Evolutionary conservation across 805 yeast genomes (phyloP), one percentile per base, ranked within the genome.

Genomic region (Candida loeiensis): DNA sequence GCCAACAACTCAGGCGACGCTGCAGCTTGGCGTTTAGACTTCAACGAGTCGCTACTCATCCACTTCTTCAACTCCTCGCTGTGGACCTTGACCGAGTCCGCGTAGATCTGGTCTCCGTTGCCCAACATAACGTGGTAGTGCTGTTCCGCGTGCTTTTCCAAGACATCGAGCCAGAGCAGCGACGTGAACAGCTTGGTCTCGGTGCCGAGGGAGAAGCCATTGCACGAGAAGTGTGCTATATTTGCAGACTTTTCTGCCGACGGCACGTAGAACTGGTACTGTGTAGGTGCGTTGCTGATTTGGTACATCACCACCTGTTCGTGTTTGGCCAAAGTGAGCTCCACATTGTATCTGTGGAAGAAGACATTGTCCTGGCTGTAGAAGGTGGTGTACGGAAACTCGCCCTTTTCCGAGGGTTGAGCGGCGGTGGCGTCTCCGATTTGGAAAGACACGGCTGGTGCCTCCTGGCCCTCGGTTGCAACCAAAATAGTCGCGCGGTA

Each of bases 101-200:
- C 80, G 59, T 91, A 91, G 37, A 91, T 74, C 64, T 91, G 99
- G 63, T 91, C 99, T 22, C 99, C 99, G 38, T 98, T 98, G 20
- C 98, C 98, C 20, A 93, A 68, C 95, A 91, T 90, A 4, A 88
- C 97, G 59, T 91, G 96, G 62, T 87, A 87, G 28, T 71, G 66
- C 5, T 59, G 50, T 4, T 18, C 21, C 13, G 66, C 59, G 55
- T 91, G 96, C 44, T 78, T 77, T 19, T 73, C 67, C 50, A 90
- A 52, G 3, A 91, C 95, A 55, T 93, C 97, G 28, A 67, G 71
- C 98, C 98, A 91, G 47, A 93, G 61, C 2, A 86, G 81, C 6
- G 90, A 86, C 44, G 80, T 77, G 63, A 80, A 93, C 4, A 60
- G 59, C 0, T 66, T 53, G 1, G 96, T 80, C 40, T 82, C 84